These are phyloP conservation scores for Dothideomycetes sp. DNA, from an alignment of 2,329 filamentous ascomycete genomes.

Conservation along the genomic window DNA sequence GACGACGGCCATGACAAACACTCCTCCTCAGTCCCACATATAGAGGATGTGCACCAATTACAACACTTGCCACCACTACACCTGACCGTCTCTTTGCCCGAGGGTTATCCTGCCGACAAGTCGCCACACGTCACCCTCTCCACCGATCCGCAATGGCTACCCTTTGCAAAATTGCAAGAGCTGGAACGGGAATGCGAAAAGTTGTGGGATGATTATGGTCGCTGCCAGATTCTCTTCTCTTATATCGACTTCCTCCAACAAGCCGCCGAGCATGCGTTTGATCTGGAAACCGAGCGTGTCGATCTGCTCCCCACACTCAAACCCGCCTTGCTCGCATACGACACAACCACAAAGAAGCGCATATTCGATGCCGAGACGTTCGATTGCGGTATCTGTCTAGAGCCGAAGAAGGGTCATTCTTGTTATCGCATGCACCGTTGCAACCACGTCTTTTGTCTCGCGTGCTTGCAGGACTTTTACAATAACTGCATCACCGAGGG, in stretches of 20 bases:
- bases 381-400: conserved; percentile 78
- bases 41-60: not conserved
- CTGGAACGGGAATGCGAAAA: conserved; percentile 39
- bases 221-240: conserved; percentile 47
- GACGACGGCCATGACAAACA: conserved; percentile 18
- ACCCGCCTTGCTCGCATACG: conserved; percentile 66
- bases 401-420: conserved; percentile 76
- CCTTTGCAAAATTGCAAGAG: conserved; percentile 33
- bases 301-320: conserved; percentile 45
- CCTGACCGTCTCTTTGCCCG: conserved; percentile 44
- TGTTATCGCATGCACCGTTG: conserved; percentile 81
- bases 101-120: conserved; percentile 45
- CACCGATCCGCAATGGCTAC: conserved; percentile 46
- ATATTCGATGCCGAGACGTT: conserved; percentile 79
- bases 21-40: not conserved
- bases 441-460: conserved; percentile 79
- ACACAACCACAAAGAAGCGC: conserved; percentile 62
- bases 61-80: conserved; percentile 47
- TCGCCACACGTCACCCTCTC: conserved; percentile 43
- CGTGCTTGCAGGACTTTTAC: conserved; percentile 87
- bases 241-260: conserved; percentile 55
- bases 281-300: conserved; percentile 38
- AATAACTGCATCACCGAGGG: conserved; percentile 79
- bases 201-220: conserved; percentile 53
- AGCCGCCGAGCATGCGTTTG: conserved; percentile 47